Conservation (phyloP, 2,329 filamentous ascomycete species). For the Neofusicoccum sp. region DNA sequence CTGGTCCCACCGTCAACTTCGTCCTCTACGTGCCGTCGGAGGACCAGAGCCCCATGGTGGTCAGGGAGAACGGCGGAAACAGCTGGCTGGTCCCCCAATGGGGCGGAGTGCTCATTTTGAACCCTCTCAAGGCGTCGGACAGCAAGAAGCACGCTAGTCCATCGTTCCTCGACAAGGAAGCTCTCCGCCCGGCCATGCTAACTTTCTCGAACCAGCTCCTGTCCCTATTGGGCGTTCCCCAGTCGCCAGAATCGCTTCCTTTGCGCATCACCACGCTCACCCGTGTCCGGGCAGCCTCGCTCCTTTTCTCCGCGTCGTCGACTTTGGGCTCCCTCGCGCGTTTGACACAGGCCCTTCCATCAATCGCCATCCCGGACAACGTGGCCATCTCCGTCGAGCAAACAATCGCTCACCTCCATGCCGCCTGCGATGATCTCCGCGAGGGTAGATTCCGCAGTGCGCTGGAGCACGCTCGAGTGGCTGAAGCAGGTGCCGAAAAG, state of each 20-base stretch:
- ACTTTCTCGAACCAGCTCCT: slow-evolving; percentile 90
- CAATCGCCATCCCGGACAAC: slow-evolving; percentile 83
- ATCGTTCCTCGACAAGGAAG: slow-evolving; percentile 59
- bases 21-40: slow-evolving; percentile 83
- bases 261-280: slow-evolving; percentile 80
- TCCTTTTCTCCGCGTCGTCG: slow-evolving; percentile 85
- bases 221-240: slow-evolving; percentile 80
- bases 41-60: slow-evolving; percentile 57
- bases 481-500: slow-evolving; percentile 83
- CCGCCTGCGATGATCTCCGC: slow-evolving; percentile 69
- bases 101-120: slow-evolving; percentile 75
- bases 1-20: slow-evolving; percentile 93
- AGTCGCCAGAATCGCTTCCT: slow-evolving; percentile 73
- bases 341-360: slow-evolving; percentile 77
- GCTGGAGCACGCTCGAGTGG: slow-evolving; percentile 75
- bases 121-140: slow-evolving; percentile 40
- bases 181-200: slow-evolving; percentile 76
- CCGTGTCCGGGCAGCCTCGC: slow-evolving; percentile 79
- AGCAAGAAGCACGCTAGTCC: slow-evolving; percentile 29
- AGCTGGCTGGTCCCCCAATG: slow-evolving; percentile 97
- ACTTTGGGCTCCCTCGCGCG: slow-evolving; percentile 91
- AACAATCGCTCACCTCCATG: slow-evolving; percentile 73
- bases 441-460: slow-evolving; percentile 63
- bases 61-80: slow-evolving; percentile 60
- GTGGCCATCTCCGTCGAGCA: slow-evolving; percentile 83